Base-by-base conservation (phyloP, 768 basidiomycete genomes). In the Mycena metata region DNA sequence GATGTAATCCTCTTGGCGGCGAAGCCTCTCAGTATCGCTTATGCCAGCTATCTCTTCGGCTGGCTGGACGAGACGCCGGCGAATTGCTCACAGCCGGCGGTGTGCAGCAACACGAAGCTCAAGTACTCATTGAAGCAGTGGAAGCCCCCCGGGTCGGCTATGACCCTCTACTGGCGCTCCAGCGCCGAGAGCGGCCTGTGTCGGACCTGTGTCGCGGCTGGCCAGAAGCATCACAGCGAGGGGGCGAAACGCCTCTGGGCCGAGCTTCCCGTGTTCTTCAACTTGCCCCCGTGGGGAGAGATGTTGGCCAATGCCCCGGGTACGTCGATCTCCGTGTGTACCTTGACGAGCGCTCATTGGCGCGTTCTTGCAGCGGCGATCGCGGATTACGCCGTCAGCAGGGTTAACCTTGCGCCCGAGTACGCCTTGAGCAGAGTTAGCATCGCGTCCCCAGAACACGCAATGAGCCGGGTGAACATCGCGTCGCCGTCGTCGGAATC, bases 181-280 rank as follows among this genome's bases (percentile, higher is more conserved):
- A 19, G 23, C 9, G 35, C 33, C 6, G 50, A 2, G n/a, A 16
- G 33, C 1, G 50, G 50, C 2, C 26, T 62, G 17, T 62, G 61
- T 23, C 5, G 9, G 1, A 12, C 41, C 3, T 62, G 61, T 35
- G 39, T 23, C 7, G 50, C 39, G 10, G 24, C 24, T 2, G 61
- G 61, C 2, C 17, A 23, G 21, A 33, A 62, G 12, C 41, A 62
- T 43, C 61, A 62, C 50, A 21, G n/a, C 9, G 50, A 51, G 6
- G 61, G 61, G 2, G n/a, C 13, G 1, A n/a, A 54, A 12, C 61
- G 51, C 1, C n/a, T 62, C n/a, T 62, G 61, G 61, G 11, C 30
- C 17, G 61, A 62, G 30, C 61, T 62, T 24, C 61, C 61, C 2
- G 52, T 50, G 3, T 62, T 62, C 15, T 62, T 62, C 61, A 41